phyloP scores from a whole-genome alignment of 139 green algal genomes.

The Chlorella sorokiniana region DNA sequence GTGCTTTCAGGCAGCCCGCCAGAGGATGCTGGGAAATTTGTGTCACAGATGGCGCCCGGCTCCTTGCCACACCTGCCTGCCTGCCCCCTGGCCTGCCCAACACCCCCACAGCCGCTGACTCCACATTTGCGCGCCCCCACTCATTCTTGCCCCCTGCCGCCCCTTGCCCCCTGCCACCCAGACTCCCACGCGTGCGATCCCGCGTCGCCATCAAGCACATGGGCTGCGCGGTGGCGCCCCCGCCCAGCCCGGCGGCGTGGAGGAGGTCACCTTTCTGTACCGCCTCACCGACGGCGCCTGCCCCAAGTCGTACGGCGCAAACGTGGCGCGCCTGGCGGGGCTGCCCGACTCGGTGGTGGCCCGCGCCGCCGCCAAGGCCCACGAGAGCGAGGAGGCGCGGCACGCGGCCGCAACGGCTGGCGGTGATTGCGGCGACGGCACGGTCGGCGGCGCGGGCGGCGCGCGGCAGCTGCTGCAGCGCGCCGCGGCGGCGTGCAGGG shows the following conservation, averaged over 20 bases:
- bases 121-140: neutral
- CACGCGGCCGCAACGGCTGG: neutral
- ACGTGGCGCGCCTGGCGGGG: constrained; percentile 93
- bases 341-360: constrained; percentile 75
- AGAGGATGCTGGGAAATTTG: neutral
- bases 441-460: neutral
- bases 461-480: constrained; percentile 1
- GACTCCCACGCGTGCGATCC: constrained; percentile 69
- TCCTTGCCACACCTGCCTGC: too few relatives aligned
- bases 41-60: too few relatives aligned
- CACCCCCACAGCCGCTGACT: neutral
- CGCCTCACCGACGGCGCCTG: constrained; percentile 78
- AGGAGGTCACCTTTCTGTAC: constrained; percentile 96
- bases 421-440: neutral
- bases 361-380: constrained; percentile 32
- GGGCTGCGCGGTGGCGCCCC: constrained; percentile 71
- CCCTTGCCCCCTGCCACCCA: neutral
- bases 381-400: constrained; percentile 15
- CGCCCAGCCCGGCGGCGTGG: constrained; percentile 30
- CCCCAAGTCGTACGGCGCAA: constrained; percentile 94
- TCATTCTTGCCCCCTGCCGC: neutral
- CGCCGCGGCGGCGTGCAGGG: neutral
- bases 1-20: neutral
- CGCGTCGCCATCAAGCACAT: constrained; percentile 86
- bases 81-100: too few relatives aligned